Conservation (phyloP, 2,329 filamentous ascomycete genomes). For the Fusarium euwallaceae region DNA sequence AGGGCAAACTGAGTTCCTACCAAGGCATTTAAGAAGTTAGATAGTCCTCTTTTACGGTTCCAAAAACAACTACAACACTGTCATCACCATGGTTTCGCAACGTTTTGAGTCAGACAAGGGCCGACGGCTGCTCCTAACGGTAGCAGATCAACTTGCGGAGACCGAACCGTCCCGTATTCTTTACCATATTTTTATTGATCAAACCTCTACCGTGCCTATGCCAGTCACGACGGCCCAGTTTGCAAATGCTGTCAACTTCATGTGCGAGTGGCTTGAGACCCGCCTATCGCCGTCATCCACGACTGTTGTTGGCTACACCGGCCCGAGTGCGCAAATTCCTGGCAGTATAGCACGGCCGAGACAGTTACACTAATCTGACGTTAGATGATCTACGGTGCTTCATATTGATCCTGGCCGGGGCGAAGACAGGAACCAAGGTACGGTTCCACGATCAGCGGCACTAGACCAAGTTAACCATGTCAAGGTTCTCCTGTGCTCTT, state of each 20-base stretch:
- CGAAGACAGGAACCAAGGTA: background rate
- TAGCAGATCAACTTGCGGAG: background rate
- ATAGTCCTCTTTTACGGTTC: no score
- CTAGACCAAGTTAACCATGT: background rate
- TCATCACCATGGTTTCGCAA: background rate
- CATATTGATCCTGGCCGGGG: background rate
- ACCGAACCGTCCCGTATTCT: background rate
- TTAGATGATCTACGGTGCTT: background rate
- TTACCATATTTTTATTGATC: background rate
- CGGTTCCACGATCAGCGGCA: fast-evolving
- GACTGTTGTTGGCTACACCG: background rate
- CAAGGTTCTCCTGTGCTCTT: background rate
- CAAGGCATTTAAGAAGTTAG: background rate
- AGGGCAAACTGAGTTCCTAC: no score
- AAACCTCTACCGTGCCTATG: background rate
- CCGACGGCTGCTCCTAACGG: background rate
- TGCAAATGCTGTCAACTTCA: background rate
- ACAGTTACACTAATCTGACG: background rate
- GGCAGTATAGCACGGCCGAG: background rate
- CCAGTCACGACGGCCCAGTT: background rate
- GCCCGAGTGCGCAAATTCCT: background rate
- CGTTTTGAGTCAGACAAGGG: background rate
- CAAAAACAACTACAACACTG: background rate
- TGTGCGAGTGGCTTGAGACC: background rate
- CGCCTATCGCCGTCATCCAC: background rate